These are phyloP conservation scores for Lepidium aucheri DNA, from an alignment of 345 rosid species.

Conservation along the genomic window DNA sequence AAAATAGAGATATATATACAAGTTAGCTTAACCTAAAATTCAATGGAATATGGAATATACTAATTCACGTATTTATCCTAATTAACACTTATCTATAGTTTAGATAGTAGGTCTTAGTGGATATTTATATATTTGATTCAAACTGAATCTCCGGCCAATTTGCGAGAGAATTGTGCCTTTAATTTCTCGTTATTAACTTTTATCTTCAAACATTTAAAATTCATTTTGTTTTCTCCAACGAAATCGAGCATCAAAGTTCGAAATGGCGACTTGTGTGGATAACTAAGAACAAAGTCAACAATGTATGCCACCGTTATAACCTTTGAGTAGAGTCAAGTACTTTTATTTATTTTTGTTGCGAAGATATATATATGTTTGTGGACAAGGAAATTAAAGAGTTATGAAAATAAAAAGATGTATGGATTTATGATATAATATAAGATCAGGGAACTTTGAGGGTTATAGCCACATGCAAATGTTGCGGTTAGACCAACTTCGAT, in stretches of 20 bases:
- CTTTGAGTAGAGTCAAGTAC: not conserved
- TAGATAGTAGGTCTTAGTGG: too few relatives aligned
- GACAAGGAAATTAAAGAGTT: conserved; percentile 1
- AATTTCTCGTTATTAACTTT: conserved; percentile 6
- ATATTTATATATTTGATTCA: not conserved
- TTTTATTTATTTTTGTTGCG: not conserved
- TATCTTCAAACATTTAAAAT: not conserved
- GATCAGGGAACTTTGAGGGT: conserved; percentile 24
- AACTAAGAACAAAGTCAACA: conserved; percentile 15
- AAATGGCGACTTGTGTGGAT: conserved; percentile 8
- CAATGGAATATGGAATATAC: too few relatives aligned
- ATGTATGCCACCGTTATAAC: conserved; percentile 22
- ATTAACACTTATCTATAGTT: too few relatives aligned
- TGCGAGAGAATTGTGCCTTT: conserved; percentile 6
- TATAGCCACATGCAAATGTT: conserved; percentile 62
- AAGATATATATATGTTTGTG: conserved; percentile 6
- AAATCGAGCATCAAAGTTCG: not conserved
- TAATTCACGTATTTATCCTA: too few relatives aligned
- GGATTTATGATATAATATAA: conserved; percentile 11
- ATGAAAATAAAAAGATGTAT: not conserved
- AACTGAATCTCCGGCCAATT: not conserved
- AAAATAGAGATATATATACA: too few relatives aligned
- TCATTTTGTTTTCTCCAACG: not conserved
- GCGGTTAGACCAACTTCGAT: conserved; percentile 33
- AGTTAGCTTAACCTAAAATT: too few relatives aligned